Base-by-base conservation (phyloP, 805 yeast species). In the Cephaloascus fragrans region DNA sequence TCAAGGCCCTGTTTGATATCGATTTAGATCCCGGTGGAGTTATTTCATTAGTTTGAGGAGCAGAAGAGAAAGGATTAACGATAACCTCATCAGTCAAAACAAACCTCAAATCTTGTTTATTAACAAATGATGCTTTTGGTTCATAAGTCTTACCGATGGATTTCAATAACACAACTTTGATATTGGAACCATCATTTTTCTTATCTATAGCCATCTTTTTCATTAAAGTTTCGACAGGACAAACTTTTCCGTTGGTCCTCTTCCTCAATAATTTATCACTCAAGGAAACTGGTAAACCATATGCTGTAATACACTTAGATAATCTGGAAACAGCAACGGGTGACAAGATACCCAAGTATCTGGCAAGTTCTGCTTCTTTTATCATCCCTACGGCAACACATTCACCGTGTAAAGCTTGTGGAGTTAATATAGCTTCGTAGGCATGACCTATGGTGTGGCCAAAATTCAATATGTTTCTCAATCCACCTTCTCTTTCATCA, bases 361-460 rank as follows among this genome's bases (percentile, higher is more conserved):
- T 77, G n/a, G 96, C 73, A 46, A 93, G 71, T 61, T 93, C 98
- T 3, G 97, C 97, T 61, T 93, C 98, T 52, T 80, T 74, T 26
- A 93, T 80, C 74, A 88, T 83, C 46, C 98, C 98, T 44, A 93
- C 74, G n/a, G 97, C 73, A n/a, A 93, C 98, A 72, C 98, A 93
- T 62, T 93, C 98, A 43, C 98, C 98, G 54, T 93, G 98, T 35
- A 93, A 71, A 18, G 95, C 93, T 59, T 89, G 87, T 6, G 98
- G 98, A 3, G 97, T 89, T 45, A 93, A 69, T 28, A 93, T 79
- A n/a, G 98, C 97, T 66, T 93, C 98, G 47, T 83, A 88, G 17
- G 98, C 98, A 59, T 93, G 98, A 35, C 98, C 98, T 51, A 93
- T 89, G 20, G 96, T 77, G 59, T 93, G 98, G 28, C 98, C 98